Base-by-base conservation (phyloP, 805 yeast species). In the Debaryomyces maramus region DNA sequence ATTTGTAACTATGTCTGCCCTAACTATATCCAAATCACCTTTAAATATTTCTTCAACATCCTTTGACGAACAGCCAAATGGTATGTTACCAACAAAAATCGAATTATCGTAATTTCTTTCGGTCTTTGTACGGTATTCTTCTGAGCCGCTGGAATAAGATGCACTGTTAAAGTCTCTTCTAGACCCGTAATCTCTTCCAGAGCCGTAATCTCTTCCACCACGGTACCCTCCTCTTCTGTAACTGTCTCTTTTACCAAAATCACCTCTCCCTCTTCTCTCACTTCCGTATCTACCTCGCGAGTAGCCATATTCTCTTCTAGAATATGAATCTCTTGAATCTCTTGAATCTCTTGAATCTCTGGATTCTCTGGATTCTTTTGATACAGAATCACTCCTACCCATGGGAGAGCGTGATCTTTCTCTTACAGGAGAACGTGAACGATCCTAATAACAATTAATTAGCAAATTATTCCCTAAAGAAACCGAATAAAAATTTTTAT, bases 1-100 rank as follows among this genome's bases (percentile, higher is more conserved):
- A 45, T 78, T 74, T 2, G 83, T 81, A 32, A 88, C 83, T 38
- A 90, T 83, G 60, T 89, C 97, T 3, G 96, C 95, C 47, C 87
- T 77, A 15, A 82, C 73, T 39, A 89, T 84, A 20, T 72, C 76
- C 48, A 61, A 66, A 17, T 57, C 56, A 19, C 62, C 63, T n/a
- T 70, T 63, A 60, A 85, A 85, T 46, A 75, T 70, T 13, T 72
- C 81, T 54, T 77, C 78, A 38, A 85, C 67, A 26, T 83, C 83
- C 36, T 67, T 63, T 51, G 85, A 75, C 23, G 80, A 74, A 47
- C 80, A 71, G 37, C 76, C 78, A 56, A 75, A 85, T 4, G 90
- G 86, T 39, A 85, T 67, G 56, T 85, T 85, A 6, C 91, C 90
- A 33, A 85, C 74, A 53, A 85, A 85, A 32, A 85, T 69, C 43